These are phyloP conservation scores for Taphrina communis DNA, from an alignment of 1,139 yeast species.

Conservation along the genomic window DNA sequence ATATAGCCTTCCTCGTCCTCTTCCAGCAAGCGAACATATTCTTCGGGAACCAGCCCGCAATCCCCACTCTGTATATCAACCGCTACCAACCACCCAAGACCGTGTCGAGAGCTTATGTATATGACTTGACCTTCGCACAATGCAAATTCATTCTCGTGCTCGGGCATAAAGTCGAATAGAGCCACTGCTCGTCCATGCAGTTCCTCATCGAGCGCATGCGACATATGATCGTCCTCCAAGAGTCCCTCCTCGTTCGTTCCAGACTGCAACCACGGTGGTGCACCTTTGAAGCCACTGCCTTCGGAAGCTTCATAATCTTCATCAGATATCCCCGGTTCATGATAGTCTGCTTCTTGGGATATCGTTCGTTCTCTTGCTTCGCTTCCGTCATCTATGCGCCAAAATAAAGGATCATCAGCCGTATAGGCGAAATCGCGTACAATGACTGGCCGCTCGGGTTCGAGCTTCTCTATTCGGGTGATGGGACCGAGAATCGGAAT, in stretches of 20 bases:
- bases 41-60: constrained; percentile 95
- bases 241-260: not conserved
- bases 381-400: constrained; percentile 11
- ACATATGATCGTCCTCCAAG: constrained; percentile 32
- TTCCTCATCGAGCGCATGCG: constrained; percentile 50
- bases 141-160: constrained; percentile 88
- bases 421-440: constrained; percentile 41
- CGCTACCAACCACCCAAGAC: constrained; percentile 98
- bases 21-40: constrained; percentile 70
- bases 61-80: constrained; percentile 71
- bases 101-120: constrained; percentile 88
- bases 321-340: not conserved
- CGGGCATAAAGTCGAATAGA: constrained; percentile 85
- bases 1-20: constrained; percentile 28
- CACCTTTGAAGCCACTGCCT: constrained; percentile 33
- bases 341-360: constrained; percentile 3
- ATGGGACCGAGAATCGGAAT: constrained; percentile 7
- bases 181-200: constrained; percentile 76
- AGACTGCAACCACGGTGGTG: constrained; percentile 39
- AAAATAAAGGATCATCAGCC: constrained; percentile 32
- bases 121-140: constrained; percentile 80
- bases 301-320: not conserved
- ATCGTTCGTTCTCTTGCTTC: constrained; percentile 2
- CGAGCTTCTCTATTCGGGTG: not conserved
- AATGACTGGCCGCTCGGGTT: constrained; percentile 3